Evolutionary conservation across 2,329 filamentous ascomycete genomes (phyloP).

Genomic region (Helotiales sp.): DNA sequence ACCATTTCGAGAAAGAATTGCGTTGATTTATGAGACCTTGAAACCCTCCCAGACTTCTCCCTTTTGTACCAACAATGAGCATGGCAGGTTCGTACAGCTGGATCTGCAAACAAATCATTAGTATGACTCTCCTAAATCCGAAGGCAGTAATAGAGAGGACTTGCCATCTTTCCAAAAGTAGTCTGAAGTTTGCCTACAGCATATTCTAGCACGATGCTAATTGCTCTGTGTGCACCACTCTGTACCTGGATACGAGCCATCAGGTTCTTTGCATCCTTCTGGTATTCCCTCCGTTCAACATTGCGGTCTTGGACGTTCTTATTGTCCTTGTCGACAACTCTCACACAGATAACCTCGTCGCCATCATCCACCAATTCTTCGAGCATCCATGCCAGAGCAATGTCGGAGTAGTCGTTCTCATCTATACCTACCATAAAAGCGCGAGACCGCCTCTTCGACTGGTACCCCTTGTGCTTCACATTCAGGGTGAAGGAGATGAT

Average conservation of each 20-base stretch:
- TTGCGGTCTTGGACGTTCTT: slow-evolving; percentile 61
- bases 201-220: slow-evolving; percentile 71
- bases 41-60: slow-evolving; percentile 67
- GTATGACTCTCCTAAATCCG: background rate
- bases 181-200: slow-evolving; percentile 71
- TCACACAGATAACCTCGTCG: slow-evolving; percentile 72
- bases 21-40: slow-evolving; percentile 65
- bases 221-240: slow-evolving; percentile 69
- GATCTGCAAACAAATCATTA: slow-evolving; percentile 48
- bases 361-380: slow-evolving; percentile 77
- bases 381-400: slow-evolving; percentile 72
- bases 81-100: slow-evolving; percentile 73
- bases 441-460: slow-evolving; percentile 64
- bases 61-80: slow-evolving; percentile 69
- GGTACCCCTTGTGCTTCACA: slow-evolving; percentile 71
- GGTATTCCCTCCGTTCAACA: slow-evolving; percentile 61
- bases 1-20: slow-evolving; percentile 70
- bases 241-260: slow-evolving; percentile 67
- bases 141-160: slow-evolving; percentile 21
- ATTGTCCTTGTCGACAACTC: slow-evolving; percentile 70
- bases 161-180: slow-evolving; percentile 72
- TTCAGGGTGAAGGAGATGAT: slow-evolving; percentile 67
- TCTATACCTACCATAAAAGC: slow-evolving; percentile 74
- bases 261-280: slow-evolving; percentile 62
- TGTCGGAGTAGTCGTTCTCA: slow-evolving; percentile 74